These are phyloP conservation scores for Barnettozyma wickerhamii DNA, from an alignment of 805 yeast species.

Conservation along the genomic window DNA sequence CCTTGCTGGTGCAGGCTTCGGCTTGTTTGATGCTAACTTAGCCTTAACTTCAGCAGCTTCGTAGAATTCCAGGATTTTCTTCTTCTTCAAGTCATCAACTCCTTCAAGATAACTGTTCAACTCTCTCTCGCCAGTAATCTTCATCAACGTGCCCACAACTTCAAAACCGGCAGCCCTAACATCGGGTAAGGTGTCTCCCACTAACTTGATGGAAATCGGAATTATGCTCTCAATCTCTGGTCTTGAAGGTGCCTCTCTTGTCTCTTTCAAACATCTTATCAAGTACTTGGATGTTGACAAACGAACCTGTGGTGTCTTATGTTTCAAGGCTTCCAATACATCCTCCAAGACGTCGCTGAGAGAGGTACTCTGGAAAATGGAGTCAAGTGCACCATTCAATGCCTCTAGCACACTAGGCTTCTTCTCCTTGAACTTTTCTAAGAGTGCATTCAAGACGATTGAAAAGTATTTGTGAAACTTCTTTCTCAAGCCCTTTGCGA, in stretches of 20 bases:
- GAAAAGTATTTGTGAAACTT: slow-evolving; percentile 52
- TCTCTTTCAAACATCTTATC: slow-evolving; percentile 53
- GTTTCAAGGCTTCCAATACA: slow-evolving; percentile 53
- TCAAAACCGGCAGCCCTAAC: slow-evolving; percentile 76
- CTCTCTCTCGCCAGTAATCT: slow-evolving; percentile 72
- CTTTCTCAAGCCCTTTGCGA: slow-evolving; percentile 63
- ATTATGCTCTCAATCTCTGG: slow-evolving; percentile 55
- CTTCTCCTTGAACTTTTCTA: slow-evolving; percentile 87
- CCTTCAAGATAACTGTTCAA: slow-evolving; percentile 55
- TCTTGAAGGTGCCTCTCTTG: slow-evolving; percentile 44
- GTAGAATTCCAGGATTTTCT: slow-evolving; percentile 58
- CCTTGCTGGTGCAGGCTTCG: slow-evolving; percentile 24
- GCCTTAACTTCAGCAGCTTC: slow-evolving; percentile 54
- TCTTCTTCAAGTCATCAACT: slow-evolving; percentile 72
- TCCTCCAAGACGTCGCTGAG: slow-evolving; percentile 56
- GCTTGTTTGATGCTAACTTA: slow-evolving; percentile 25
- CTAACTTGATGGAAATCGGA: slow-evolving; percentile 53
- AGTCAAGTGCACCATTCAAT: slow-evolving; percentile 59
- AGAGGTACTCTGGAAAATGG: slow-evolving; percentile 49
- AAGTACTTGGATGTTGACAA: slow-evolving; percentile 65
- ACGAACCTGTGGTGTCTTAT: slow-evolving; percentile 81
- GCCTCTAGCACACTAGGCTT: slow-evolving; percentile 75
- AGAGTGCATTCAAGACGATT: slow-evolving; percentile 51
- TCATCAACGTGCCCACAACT: slow-evolving; percentile 76
- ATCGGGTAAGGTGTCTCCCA: slow-evolving; percentile 80